Evolutionary conservation across 1,284 basidiomycete species (phyloP).

Genomic region (Apiotrichum gracile): DNA sequence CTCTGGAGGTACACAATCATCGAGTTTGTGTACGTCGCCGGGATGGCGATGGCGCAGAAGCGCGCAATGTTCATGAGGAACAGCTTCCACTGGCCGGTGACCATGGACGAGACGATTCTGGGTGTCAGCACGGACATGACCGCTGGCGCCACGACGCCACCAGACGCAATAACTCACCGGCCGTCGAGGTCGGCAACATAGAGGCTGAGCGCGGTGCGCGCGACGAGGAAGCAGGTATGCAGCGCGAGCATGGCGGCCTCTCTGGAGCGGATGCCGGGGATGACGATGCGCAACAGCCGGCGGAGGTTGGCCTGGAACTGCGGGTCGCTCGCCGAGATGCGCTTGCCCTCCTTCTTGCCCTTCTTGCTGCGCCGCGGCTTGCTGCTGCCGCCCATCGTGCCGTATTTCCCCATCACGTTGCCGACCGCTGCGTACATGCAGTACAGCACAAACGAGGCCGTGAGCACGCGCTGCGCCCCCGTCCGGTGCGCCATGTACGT

Average conservation of each 20-base stretch:
- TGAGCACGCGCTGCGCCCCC: conserved; percentile 62
- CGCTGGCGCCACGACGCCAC: too few relatives aligned
- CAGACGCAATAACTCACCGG: conserved; percentile 53
- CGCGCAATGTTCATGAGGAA: conserved; percentile 80
- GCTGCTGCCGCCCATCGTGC: conserved; percentile 4
- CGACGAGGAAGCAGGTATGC: conserved; percentile 81
- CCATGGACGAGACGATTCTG: conserved; percentile 90
- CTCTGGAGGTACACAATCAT: conserved; percentile 92
- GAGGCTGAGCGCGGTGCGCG: conserved; percentile 84
- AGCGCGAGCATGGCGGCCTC: conserved; percentile 80
- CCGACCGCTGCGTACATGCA: conserved; percentile 33
- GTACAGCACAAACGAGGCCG: conserved; percentile 41
- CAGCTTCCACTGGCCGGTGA: conserved; percentile 72
- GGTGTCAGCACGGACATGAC: neutral
- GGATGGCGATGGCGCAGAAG: conserved; percentile 91
- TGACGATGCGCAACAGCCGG: conserved; percentile 76
- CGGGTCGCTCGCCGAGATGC: conserved; percentile 54
- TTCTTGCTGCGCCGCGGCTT: neutral
- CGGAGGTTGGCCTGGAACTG: conserved; percentile 79
- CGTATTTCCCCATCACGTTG: conserved; percentile 27
- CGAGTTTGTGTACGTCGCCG: conserved; percentile 93
- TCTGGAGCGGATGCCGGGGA: conserved; percentile 75
- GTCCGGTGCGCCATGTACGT: conserved; percentile 61
- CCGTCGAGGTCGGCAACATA: conserved; percentile 91
- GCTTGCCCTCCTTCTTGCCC: neutral